These are phyloP conservation scores for Coemansia sp. DNA, from an alignment of 192 early-diverging fungal genomes.

Conservation along the genomic window DNA sequence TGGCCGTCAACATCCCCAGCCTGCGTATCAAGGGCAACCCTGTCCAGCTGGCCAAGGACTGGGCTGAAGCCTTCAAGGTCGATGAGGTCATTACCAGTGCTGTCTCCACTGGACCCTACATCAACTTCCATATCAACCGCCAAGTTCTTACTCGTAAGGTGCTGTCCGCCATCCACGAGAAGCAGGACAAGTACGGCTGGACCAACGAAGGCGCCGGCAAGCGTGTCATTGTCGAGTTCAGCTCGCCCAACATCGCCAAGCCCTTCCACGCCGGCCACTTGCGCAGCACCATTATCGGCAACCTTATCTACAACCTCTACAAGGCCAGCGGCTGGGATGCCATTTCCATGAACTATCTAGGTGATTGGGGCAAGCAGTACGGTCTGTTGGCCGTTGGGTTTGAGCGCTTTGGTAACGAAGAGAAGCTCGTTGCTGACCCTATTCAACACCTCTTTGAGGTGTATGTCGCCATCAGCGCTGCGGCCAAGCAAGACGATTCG, in stretches of 20 bases:
- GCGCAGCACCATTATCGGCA: constrained; percentile 97
- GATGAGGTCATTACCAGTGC: constrained; percentile 60
- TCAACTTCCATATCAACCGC: constrained; percentile 76
- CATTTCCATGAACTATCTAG: constrained; percentile 96
- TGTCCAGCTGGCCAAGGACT: constrained; percentile 61
- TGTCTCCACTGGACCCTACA: constrained; percentile 67
- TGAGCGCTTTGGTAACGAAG: constrained; percentile 78
- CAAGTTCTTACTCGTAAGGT: constrained; percentile 58
- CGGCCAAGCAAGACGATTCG: constrained; percentile 63
- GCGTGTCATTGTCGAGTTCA: constrained; percentile 89
- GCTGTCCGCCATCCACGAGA: constrained; percentile 59
- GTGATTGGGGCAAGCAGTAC: constrained; percentile 99
- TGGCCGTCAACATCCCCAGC: constrained; percentile 71
- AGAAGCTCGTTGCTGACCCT: constrained; percentile 76
- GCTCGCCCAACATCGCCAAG: constrained; percentile 98
- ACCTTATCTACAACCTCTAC: constrained; percentile 84
- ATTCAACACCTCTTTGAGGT: constrained; percentile 93
- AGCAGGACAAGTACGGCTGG: constrained; percentile 63
- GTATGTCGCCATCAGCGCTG: constrained; percentile 86
- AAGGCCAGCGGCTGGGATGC: constrained; percentile 88
- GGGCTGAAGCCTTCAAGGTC: constrained; percentile 66
- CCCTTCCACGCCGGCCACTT: constrained; percentile 98
- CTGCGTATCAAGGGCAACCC: constrained; percentile 74
- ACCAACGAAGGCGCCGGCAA: constrained; percentile 72
- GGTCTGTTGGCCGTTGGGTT: constrained; percentile 93